Base-by-base conservation (phyloP, 2,329 filamentous ascomycete genomes). In the Cladophialophora yegresii region DNA sequence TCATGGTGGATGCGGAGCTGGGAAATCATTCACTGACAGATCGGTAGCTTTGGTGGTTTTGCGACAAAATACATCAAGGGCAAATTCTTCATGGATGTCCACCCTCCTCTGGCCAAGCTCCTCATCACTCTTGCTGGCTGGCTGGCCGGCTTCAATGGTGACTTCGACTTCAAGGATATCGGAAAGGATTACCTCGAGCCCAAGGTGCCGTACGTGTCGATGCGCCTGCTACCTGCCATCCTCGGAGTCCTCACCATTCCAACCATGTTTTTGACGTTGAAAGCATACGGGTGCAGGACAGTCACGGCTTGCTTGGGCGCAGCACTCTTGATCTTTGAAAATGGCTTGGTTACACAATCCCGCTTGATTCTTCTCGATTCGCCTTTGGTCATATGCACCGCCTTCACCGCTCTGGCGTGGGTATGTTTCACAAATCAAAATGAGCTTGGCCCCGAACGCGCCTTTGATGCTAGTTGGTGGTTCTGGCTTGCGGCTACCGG, bases 51-150 rank as follows among this genome's bases (percentile, higher is more conserved):
- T 77, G 95, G 95, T 77, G 95, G 95, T 55, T 99, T 99, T 76
- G 95, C 95, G 70, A 92, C 90, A 72, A 99, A 99, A 79, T 99
- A 99, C 79, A 98, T 99, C 84, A 98, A 99, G 83, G 95, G 95
- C 74, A 89, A 85, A 77, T 99, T 99, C 85, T 99, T 99, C 79
- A 99, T 99, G 95, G 95, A 99, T 76, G 95, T 99, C n/a, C 95
- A 99, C 76, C 95, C 95, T 33, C 95, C 95, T 53, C 84, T 99
- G 66, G 95, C 95, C 70, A 99, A 99, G 83, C 87, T 99, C 76
- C 87, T 99, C 71, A 93, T 99, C 73, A 96, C 95, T 58, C 86
- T 99, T 66, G 92, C 93, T 69, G 95, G 93, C 72, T 99, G 90
- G 88, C 79, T 97, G 69, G 95, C 93, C 73, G 95, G 95, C 60